Conservation (phyloP, 2,329 filamentous ascomycete species). For the Elsinoe perseae region DNA sequence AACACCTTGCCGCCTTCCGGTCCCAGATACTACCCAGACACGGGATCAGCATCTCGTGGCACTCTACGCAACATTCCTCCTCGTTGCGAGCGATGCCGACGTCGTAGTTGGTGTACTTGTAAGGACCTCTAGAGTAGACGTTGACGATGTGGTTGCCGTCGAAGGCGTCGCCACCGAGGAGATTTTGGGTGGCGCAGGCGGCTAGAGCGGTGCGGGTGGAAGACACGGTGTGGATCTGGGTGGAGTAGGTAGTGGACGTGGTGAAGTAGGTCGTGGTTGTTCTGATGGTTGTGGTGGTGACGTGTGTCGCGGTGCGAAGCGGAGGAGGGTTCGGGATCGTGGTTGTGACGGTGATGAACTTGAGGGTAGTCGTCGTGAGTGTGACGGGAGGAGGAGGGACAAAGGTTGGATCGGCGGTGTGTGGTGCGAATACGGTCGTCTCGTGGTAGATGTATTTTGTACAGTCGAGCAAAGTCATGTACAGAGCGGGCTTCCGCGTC, state of each 20-base stretch:
- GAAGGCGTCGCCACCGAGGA: slow-evolving; percentile 12
- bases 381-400: background rate
- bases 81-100: slow-evolving; percentile 12
- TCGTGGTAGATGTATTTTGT: slow-evolving; percentile 11
- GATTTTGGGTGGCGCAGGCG: slow-evolving; percentile 18
- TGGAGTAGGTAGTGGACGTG: slow-evolving; percentile 15
- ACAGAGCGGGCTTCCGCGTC: background rate
- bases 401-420: slow-evolving; percentile 1
- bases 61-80: slow-evolving; percentile 18
- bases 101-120: slow-evolving; percentile 15
- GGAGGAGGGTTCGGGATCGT: slow-evolving; percentile 11
- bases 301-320: slow-evolving; percentile 9
- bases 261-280: slow-evolving; percentile 9
- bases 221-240: slow-evolving; percentile 15
- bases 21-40: slow-evolving; percentile 12
- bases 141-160: slow-evolving; percentile 10
- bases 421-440: background rate
- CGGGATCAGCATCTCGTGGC: slow-evolving; percentile 10
- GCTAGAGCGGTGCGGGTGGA: slow-evolving; percentile 15
- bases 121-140: slow-evolving; percentile 10
- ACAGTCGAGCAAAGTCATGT: background rate
- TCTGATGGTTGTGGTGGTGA: slow-evolving; percentile 14
- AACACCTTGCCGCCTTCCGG: background rate
- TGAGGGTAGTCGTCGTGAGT: slow-evolving; percentile 1
- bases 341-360: background rate